Conservation (phyloP, 2,329 filamentous ascomycete genomes). For the Raffaelea ambrosiae region DNA sequence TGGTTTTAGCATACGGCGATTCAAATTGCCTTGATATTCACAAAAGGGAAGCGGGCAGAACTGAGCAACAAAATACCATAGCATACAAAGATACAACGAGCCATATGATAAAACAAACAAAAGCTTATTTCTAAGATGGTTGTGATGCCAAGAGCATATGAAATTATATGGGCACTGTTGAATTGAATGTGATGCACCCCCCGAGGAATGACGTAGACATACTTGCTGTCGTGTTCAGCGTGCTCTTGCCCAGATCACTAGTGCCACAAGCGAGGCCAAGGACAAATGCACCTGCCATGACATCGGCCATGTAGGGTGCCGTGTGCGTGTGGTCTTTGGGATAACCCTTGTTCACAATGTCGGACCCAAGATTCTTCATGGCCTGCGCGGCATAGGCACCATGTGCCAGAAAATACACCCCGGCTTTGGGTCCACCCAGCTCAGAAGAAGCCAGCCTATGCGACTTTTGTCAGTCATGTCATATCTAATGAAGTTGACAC, state of each 20-base stretch:
- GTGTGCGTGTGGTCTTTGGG: constrained; percentile 58
- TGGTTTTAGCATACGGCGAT: not conserved
- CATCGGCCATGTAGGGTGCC: constrained; percentile 43
- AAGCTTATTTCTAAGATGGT: too few species aligned
- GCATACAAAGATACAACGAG: too few species aligned
- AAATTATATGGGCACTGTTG: constrained; percentile 7
- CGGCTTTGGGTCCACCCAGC: constrained; percentile 24
- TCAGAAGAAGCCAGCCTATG: constrained; percentile 22
- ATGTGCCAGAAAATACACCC: constrained; percentile 51
- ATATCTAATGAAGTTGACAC: too few species aligned
- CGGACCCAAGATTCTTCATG: constrained; percentile 35
- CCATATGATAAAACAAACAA: too few species aligned
- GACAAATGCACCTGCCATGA: constrained; percentile 46
- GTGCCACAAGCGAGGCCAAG: constrained; percentile 11
- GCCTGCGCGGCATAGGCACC: constrained; percentile 40
- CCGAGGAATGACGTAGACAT: constrained; percentile 7
- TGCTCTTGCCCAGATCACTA: constrained; percentile 7
- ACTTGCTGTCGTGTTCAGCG: constrained; percentile 9
- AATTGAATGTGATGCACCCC: constrained; percentile 8
- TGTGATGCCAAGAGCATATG: too few species aligned
- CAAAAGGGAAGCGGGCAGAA: too few species aligned
- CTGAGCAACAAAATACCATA: too few species aligned
- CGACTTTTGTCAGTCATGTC: too few species aligned
- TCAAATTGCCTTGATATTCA: too few species aligned
- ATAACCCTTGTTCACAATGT: constrained; percentile 43